Percentiles rank a stretch among this genome's conserved stretches.
These are phyloP conservation scores for Cylindrodendrum hubeiense DNA, from an alignment of 2,329 filamentous ascomycete species.

Conservation along the genomic window DNA sequence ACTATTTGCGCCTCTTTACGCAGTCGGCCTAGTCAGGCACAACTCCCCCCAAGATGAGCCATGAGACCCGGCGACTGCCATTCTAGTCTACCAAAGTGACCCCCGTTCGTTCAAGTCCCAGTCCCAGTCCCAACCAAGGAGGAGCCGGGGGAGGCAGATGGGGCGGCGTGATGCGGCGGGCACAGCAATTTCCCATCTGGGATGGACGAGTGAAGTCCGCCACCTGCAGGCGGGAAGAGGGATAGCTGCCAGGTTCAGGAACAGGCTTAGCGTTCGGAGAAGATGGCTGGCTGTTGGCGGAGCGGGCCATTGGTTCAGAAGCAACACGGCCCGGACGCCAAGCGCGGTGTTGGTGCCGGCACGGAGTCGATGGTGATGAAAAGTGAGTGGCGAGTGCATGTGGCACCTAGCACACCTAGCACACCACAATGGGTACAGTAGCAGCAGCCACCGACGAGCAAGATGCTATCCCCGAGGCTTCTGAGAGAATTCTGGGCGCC, in stretches of 20 bases:
- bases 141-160: constrained; percentile 13
- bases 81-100: constrained; percentile 30
- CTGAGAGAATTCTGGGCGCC: not conserved
- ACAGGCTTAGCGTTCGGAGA: constrained; percentile 46
- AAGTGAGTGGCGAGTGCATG: not conserved
- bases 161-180: constrained; percentile 14
- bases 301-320: constrained; percentile 29
- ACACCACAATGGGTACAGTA: not conserved
- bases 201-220: constrained; percentile 16
- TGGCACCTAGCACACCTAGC: too few relatives aligned
- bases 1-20: constrained; percentile 15
- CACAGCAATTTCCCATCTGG: constrained; percentile 36
- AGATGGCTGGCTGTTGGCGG: constrained; percentile 26
- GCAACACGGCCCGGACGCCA: not conserved
- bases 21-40: constrained; percentile 8
- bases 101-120: constrained; percentile 16
- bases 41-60: constrained; percentile 22
- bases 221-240: constrained; percentile 18
- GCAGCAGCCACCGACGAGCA: not conserved
- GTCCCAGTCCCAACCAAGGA: constrained; percentile 17
- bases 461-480: not conserved
- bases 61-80: constrained; percentile 39
- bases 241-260: constrained; percentile 42
- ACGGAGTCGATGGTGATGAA: not conserved
- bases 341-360: not conserved